Evolutionary conservation across 371 early-diverging fungal species (phyloP).

Genomic region (Basidiobolus meristosporus): DNA sequence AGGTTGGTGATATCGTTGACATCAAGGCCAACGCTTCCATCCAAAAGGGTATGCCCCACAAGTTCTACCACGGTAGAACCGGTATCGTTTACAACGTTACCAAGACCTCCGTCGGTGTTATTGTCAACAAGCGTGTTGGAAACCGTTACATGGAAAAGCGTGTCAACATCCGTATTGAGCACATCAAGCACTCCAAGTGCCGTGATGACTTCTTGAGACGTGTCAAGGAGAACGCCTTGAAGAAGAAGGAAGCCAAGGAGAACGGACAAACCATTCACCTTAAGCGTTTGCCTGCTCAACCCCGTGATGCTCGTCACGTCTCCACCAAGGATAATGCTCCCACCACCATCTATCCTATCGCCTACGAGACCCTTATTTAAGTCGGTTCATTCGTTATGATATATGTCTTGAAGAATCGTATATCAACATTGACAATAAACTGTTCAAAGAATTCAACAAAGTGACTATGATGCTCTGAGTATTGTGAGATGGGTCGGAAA

Average conservation of each 20-base stretch:
- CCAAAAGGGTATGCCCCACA: constrained; percentile 99
- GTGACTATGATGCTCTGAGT: too few species aligned
- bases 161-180: constrained; percentile 97
- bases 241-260: constrained; percentile 45
- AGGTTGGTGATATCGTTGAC: constrained; percentile 98
- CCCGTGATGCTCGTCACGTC: constrained; percentile 81
- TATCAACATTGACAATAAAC: too few species aligned
- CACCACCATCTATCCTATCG: constrained; percentile 79
- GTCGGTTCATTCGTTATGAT: too few species aligned
- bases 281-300: constrained; percentile 88
- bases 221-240: constrained; percentile 84
- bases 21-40: constrained; percentile 93
- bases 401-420: too few species aligned
- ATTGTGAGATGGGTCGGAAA: too few species aligned
- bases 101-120: constrained; percentile 95
- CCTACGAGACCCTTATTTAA: constrained; percentile 54
- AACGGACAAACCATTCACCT: constrained; percentile 37
- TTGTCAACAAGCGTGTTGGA: constrained; percentile 95
- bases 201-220: constrained; percentile 95
- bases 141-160: constrained; percentile 97
- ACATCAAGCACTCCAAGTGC: constrained; percentile 99
- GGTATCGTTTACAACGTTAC: constrained; percentile 98
- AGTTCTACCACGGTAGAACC: constrained; percentile 98
- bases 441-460: too few species aligned
- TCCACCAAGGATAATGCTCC: constrained; percentile 78